Percentiles rank a stretch among this genome's conserved stretches.
Conservation (phyloP, 1,139 yeast genomes). For the Ashbya aceris region DNA sequence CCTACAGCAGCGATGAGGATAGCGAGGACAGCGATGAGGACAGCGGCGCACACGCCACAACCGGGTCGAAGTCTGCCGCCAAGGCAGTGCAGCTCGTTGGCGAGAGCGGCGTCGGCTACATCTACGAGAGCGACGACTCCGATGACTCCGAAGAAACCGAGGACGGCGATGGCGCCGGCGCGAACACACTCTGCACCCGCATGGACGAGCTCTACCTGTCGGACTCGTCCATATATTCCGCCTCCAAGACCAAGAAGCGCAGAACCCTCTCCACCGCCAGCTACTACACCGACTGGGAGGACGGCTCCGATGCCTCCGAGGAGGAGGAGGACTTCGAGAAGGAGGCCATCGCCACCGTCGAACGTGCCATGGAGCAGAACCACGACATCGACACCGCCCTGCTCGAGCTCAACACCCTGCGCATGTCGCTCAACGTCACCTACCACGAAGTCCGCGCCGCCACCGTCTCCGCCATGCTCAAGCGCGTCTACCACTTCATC, state of each 20-base stretch:
- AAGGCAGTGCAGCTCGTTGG: constrained; percentile 39
- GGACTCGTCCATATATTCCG: constrained; percentile 69
- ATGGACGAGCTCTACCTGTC: constrained; percentile 60
- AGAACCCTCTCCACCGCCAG: constrained; percentile 40
- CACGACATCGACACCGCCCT: constrained; percentile 91
- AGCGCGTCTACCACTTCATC: constrained; percentile 60
- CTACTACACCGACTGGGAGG: constrained; percentile 30
- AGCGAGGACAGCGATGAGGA: constrained; percentile 17
- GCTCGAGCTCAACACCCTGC: constrained; percentile 80
- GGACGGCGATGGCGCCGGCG: constrained; percentile 24
- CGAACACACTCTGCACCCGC: constrained; percentile 41
- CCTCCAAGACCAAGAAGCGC: constrained; percentile 39
- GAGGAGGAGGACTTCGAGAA: constrained; percentile 77
- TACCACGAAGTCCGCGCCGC: constrained; percentile 88
- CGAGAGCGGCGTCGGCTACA: constrained; percentile 48
- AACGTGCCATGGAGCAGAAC: constrained; percentile 81
- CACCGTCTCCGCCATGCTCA: constrained; percentile 62
- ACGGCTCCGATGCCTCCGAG: constrained; percentile 29
- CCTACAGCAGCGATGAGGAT: constrained; percentile 22
- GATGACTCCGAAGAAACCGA: constrained; percentile 37
- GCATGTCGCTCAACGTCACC: constrained; percentile 95
- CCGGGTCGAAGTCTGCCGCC: not conserved
- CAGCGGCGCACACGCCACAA: not conserved
- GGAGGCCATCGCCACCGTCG: constrained; percentile 91
- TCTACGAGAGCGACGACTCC: constrained; percentile 44